Conservation (phyloP, 176 grass and related monocot species). For the Thinopyrum elongatum region DNA sequence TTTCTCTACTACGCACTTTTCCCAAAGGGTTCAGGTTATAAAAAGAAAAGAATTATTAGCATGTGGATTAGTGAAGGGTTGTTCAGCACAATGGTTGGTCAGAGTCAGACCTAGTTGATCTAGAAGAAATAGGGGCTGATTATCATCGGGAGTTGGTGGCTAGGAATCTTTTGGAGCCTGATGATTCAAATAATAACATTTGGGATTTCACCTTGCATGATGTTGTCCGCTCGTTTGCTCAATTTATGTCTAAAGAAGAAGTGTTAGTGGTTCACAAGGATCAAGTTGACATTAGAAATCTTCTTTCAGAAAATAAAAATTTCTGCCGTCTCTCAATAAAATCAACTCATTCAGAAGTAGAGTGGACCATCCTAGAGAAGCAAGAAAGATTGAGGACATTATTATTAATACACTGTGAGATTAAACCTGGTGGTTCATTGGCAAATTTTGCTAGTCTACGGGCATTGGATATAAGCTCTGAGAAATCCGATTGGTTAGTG, state of each 20-base stretch:
- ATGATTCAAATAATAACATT: background rate
- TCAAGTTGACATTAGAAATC: background rate
- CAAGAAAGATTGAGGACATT: background rate
- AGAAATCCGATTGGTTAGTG: background rate
- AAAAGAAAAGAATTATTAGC: background rate
- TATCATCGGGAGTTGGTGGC: background rate
- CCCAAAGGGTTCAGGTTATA: background rate
- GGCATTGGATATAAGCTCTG: background rate
- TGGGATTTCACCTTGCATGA: background rate
- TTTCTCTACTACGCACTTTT: background rate
- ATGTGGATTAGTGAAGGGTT: conserved; percentile 12
- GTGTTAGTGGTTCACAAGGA: background rate
- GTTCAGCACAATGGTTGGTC: background rate
- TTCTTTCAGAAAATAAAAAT: no score
- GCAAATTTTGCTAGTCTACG: background rate
- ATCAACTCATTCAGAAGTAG: background rate
- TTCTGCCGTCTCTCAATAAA: background rate
- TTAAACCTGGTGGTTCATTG: background rate
- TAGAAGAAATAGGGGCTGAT: background rate
- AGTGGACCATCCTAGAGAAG: background rate
- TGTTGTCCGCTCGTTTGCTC: background rate
- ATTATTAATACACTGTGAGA: background rate
- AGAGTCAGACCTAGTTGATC: background rate
- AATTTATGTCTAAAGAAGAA: background rate
- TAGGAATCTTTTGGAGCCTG: background rate